Evolutionary conservation across 768 basidiomycete species (phyloP), one percentile per base, ranked within the genome.

Genomic region (Lentinula sp.): DNA sequence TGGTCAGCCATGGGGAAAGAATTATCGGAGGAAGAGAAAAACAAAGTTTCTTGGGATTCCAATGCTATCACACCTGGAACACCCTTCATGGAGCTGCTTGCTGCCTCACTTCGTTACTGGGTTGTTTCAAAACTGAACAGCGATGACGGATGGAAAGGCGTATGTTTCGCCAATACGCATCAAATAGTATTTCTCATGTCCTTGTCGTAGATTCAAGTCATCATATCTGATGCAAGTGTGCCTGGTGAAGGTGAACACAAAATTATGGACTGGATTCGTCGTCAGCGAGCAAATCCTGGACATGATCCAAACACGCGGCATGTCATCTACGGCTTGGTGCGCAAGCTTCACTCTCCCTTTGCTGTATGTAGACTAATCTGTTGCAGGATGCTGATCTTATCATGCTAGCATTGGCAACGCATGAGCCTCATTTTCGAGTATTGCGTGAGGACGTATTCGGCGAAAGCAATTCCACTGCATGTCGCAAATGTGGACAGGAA

Each of bases 181-280:
- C 10, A 46, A 43, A 52, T 48, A 18, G 28, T 23, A 46, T 34
- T 39, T 59, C 28, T 18, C 2, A 62, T 63, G 34, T 50, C 52
- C 43, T 32, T 13, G 8, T 21, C 42, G n/a, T 59, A 95, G 95
- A 81, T 99, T 43, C 86, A 98, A 80, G 90, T 99, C 56, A 87
- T 98, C 65, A 93, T 99, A 59, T 99, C 97, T 5, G 97, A 99
- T 66, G 93, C 97, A 1, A 87, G 90, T 59, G 97, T 98, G 11
- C 96, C 97, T 1, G 97, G 97, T 66, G 97, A 99, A 74, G 97
- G 97, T 70, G 97, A 99, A 71, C 97, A 99, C 74, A 99, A 99
- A 78, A 98, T 99, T 64, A 98, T 99, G 95, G 97, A 98, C 71
- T 98, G 84, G 71, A 96, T 99, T 65, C 81, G 97, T 59, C 82